A percentile compares a stretch with the other conserved stretches of the same genome.
Conservation (phyloP, 768 basidiomycete species). For the Dentipellis fragilis region DNA sequence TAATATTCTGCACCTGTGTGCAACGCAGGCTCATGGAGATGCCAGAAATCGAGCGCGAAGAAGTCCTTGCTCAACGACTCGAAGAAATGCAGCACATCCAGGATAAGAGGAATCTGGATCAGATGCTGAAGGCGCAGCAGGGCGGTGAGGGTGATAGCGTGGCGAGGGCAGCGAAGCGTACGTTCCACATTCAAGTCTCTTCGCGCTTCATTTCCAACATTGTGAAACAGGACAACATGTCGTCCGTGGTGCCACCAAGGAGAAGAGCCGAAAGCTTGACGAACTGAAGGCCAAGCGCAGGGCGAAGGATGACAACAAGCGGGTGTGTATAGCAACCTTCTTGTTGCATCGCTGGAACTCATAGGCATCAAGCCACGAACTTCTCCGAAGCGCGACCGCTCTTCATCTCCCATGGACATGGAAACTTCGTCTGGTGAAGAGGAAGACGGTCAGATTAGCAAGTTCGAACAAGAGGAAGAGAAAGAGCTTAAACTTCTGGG, state of each 20-base stretch:
- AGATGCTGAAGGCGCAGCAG: constrained; percentile 58
- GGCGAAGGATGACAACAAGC: constrained; percentile 82
- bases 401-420: constrained; percentile 79
- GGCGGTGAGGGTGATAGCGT: constrained; percentile 47
- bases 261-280: constrained; percentile 69
- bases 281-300: constrained; percentile 82
- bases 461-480: constrained; percentile 66
- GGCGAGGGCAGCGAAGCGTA: constrained; percentile 70
- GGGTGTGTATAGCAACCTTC: constrained; percentile 35
- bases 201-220: background rate
- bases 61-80: constrained; percentile 66
- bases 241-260: constrained; percentile 64
- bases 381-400: constrained; percentile 61
- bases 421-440: constrained; percentile 76
- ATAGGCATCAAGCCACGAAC: constrained; percentile 17
- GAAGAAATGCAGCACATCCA: constrained; percentile 73
- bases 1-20: background rate
- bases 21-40: constrained; percentile 56
- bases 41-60: constrained; percentile 86
- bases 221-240: constrained; percentile 56
- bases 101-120: constrained; percentile 61
- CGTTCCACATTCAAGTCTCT: constrained; percentile 15
- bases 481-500: constrained; percentile 42
- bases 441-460: constrained; percentile 67
- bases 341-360: constrained; percentile 2